phyloP scores from a whole-genome alignment of 148 eudicot genomes.

The Dianthus caryophyllus region DNA sequence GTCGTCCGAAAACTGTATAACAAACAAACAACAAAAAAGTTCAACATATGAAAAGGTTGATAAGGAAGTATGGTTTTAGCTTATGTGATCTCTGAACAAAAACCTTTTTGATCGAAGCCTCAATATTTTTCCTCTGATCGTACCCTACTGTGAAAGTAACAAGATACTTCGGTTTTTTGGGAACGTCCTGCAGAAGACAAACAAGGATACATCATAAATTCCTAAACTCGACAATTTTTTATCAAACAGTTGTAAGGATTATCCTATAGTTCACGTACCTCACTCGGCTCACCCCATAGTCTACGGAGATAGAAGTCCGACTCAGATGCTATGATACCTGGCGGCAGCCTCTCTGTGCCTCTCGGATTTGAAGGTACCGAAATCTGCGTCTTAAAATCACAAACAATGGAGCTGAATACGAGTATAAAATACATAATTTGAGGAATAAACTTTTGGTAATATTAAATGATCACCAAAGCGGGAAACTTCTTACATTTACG shows the following conservation, averaged over 20 bases:
- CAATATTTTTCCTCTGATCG: slow-evolving; percentile 51
- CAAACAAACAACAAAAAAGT: background rate
- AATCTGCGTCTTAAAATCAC: slow-evolving; percentile 23
- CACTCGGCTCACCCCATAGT: slow-evolving; percentile 51
- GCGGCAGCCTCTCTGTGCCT: slow-evolving; percentile 71
- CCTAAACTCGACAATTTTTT: background rate
- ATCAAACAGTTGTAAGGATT: background rate
- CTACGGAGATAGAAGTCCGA: slow-evolving; percentile 50
- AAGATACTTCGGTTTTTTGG: slow-evolving; percentile 53
- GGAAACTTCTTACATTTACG: slow-evolving; percentile 13
- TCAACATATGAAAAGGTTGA: background rate
- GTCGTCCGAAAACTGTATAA: slow-evolving; percentile 67
- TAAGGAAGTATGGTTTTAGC: background rate
- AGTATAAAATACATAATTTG: too few species aligned
- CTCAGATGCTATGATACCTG: slow-evolving; percentile 48
- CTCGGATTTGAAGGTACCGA: slow-evolving; percentile 52
- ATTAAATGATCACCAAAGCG: background rate
- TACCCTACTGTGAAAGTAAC: slow-evolving; percentile 77
- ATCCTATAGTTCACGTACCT: slow-evolving; percentile 31
- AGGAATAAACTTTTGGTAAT: background rate
- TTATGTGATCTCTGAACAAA: slow-evolving; percentile 1
- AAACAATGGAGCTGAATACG: background rate
- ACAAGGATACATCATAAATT: background rate
- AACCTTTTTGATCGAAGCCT: slow-evolving; percentile 74
- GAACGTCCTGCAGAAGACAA: slow-evolving; percentile 50